Evolutionary conservation across 1,139 yeast genomes (phyloP), one percentile per base, ranked within the genome.

Genomic region (Pichia sp.): DNA sequence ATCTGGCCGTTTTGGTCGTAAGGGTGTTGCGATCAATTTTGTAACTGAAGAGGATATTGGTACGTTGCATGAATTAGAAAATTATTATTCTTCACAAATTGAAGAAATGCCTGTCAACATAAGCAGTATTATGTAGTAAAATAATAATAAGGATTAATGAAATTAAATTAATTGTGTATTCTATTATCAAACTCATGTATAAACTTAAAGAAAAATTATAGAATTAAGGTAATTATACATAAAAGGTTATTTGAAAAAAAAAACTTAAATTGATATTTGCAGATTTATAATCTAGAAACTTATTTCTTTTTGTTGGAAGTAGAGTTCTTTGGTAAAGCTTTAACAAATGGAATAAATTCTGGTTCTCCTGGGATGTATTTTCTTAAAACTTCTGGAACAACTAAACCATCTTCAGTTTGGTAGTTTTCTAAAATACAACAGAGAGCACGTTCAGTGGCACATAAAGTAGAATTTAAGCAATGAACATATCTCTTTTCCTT

Each of bases 311-410:
- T 87, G 67, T 74, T 78, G 42, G 94, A 84, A 55, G 95, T 87
- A 41, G 92, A 80, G 72, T 89, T 87, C 80, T 89, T 90, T 67
- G 97, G 97, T 62, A 92, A 78, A 63, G 87, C 97, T 68, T 84
- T 87, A 49, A 76, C 78, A 66, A 70, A 92, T 45, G 97, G 97
- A 59, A 92, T 71, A 69, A 94, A 92, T 65, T 90, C 97, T 37
- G 97, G 97, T 70, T 89, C 96, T 56, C 98, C 98, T 49, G 98
- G 98, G 63, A 92, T 87, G 74, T 84, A 60, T 76, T 87, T 87
- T 86, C 97, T 85, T 67, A 92, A 80, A 34, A 89, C 97, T 70
- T 89, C 95, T 51, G 99, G 99, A 55, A 92, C 78, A 50, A 79
- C 80, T 62, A 94, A 75, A 58, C 98, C 97, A 55, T 89, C 96